These are phyloP conservation scores for Scedosporium apiospermum DNA, from an alignment of 2,329 filamentous ascomycete genomes.

Conservation along the genomic window DNA sequence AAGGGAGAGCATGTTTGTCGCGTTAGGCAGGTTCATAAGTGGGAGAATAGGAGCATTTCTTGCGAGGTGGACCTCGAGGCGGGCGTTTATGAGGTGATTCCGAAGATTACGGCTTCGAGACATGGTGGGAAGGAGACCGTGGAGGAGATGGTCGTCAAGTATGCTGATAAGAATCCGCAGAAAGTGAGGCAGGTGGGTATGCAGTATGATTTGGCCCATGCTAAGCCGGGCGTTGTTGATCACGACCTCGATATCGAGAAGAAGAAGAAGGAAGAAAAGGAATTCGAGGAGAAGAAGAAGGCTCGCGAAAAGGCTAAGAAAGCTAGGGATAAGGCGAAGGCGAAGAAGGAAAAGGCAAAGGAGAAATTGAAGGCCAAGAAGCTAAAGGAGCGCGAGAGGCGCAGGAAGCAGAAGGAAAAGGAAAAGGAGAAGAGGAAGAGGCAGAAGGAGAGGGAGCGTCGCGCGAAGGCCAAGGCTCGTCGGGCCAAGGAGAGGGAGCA, in stretches of 20 bases:
- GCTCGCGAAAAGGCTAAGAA: conserved; percentile 16
- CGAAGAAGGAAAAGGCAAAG: not conserved
- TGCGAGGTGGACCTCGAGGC: conserved; percentile 63
- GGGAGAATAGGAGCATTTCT: conserved; percentile 54
- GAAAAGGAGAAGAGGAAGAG: conserved; percentile 1
- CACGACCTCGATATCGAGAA: conserved; percentile 30
- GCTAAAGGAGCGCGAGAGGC: not conserved
- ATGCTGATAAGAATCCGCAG: conserved; percentile 38
- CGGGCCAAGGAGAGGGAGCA: conserved; percentile 14
- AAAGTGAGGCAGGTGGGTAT: conserved; percentile 54
- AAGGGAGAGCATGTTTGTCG: conserved; percentile 22
- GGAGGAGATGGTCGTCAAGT: conserved; percentile 47
- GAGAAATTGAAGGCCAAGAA: conserved; percentile 5
- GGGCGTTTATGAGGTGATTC: conserved; percentile 58
- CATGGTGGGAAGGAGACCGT: conserved; percentile 36
- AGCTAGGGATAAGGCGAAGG: conserved; percentile 13
- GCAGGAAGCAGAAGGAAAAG: conserved; percentile 5
- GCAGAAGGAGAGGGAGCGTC: conserved; percentile 4
- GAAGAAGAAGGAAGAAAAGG: conserved; percentile 16
- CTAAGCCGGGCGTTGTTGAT: conserved; percentile 44
- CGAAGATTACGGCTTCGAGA: conserved; percentile 52
- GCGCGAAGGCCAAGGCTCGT: conserved; percentile 17
- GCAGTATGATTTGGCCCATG: conserved; percentile 52
- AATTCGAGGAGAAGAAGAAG: conserved; percentile 17
- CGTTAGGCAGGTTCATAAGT: conserved; percentile 21